A percentile compares a stretch with the other conserved stretches of the same genome.
Evolutionary conservation across 176 grass and related monocot species (phyloP).

Genomic region (Oryza meyeriana): DNA sequence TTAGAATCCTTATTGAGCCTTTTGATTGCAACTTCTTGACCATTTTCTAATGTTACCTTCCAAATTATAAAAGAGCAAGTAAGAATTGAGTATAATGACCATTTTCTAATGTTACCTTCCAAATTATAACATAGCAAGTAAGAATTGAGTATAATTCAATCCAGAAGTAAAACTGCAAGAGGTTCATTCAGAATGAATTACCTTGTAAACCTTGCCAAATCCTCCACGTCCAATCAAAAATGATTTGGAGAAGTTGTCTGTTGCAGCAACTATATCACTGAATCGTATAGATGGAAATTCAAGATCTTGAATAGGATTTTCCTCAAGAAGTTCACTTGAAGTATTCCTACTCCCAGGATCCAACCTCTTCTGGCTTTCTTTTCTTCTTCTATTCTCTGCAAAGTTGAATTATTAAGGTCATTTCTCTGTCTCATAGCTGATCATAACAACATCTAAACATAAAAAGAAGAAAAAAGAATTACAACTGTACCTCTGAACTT

Average conservation of each 20-base stretch:
- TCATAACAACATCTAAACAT: not conserved
- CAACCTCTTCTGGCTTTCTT: conserved; percentile 23
- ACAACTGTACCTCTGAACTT: conserved; percentile 23
- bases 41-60: conserved; percentile 35
- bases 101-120: conserved; percentile 27
- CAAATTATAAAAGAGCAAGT: not conserved
- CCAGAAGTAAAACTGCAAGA: not conserved
- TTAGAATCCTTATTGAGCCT: conserved; percentile 43
- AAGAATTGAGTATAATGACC: too few species aligned
- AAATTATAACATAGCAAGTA: not conserved
- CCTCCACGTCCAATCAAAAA: conserved; percentile 48
- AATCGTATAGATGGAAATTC: conserved; percentile 47
- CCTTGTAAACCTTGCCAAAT: conserved; percentile 68
- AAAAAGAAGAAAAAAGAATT: not conserved
- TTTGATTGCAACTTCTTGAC: conserved; percentile 49
- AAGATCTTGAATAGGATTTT: conserved; percentile 2
- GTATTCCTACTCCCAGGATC: not conserved
- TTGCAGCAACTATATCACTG: conserved; percentile 30
- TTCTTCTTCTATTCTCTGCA: conserved; percentile 4
- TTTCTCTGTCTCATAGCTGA: not conserved
- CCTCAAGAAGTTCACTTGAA: conserved; percentile 9
- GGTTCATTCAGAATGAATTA: not conserved
- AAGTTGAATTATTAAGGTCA: not conserved
- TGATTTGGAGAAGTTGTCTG: conserved; percentile 42
- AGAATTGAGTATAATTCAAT: not conserved